Base-by-base conservation (phyloP, 805 yeast genomes). In the Kodamaea sagamina region DNA sequence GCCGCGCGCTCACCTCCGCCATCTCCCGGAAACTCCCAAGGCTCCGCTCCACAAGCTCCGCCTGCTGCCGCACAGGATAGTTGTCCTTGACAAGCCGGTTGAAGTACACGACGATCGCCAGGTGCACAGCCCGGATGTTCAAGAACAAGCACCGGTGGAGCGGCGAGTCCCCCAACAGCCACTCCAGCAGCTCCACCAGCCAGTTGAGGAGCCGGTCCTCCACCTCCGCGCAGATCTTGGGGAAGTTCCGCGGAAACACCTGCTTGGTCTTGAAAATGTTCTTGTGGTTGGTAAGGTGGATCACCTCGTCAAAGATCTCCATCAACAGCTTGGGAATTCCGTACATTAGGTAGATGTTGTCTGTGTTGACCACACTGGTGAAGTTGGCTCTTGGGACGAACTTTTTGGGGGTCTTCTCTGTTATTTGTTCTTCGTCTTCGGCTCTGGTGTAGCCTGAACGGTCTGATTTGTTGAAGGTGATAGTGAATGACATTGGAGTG, bases 211-310 rank as follows among this genome's bases (percentile, higher is more conserved):
- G 55, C 27, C 67, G 71, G 43, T 78, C 82, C 47, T 78, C 81
- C 2, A 73, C 52, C 41, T 78, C 82, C 41, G 81, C 77, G 50
- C 82, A 78, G 2, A 77, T 62, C 41, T 68, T 66, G 3, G 82
- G 82, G 53, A 77, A 79, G 50, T 78, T 78, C 32, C 82, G 59
- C 0, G 83, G 82, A 34, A 64, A 68, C 25, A 70, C 65, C 18
- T 68, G 66, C 21, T 57, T 50, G 6, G 48, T 50, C 39, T 50
- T 46, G 52, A 78, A 78, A 47, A 74, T 71, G 45, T 74, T 70
- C 50, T 75, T 72, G 51, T 78, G 81, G 52, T 79, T 79, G 2
- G 83, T 65, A 32, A 78, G 58, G 18, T 65, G 68, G 5, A 77
- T 66, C 2, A 70, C 62, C 46, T 72, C 72, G 47, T 72, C 69